Evolutionary conservation across 1,284 basidiomycete species (phyloP).

Genomic region (Wallemia hederae): DNA sequence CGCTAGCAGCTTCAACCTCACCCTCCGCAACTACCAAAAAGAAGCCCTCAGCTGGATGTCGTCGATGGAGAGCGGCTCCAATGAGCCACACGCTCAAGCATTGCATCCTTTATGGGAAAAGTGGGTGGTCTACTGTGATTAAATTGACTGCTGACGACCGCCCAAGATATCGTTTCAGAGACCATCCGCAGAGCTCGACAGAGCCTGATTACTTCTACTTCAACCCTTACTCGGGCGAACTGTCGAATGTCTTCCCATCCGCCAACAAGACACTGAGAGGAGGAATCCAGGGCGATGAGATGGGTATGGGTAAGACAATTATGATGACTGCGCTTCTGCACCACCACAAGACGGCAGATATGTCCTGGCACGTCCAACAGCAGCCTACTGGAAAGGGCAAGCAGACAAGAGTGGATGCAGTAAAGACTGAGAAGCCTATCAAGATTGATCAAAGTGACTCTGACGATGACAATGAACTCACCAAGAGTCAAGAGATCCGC

Average conservation of each 20-base stretch:
- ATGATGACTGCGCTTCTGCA: conserved; percentile 82
- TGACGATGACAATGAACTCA: conserved; percentile 10
- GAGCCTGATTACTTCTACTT: conserved; percentile 33
- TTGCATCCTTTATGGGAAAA: conserved; percentile 90
- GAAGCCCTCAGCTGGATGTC: conserved; percentile 93
- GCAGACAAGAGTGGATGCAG: conserved; percentile 15
- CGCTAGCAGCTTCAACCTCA: conserved; percentile 43
- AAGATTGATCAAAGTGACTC: conserved; percentile 16
- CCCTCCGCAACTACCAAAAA: conserved; percentile 60
- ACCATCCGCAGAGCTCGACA: conserved; percentile 19
- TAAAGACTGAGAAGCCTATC: not conserved
- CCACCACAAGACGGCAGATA: conserved; percentile 21
- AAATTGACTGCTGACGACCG: conserved; percentile 12
- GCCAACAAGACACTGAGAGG: conserved; percentile 51
- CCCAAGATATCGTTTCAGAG: conserved; percentile 35
- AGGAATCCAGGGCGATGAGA: conserved; percentile 54
- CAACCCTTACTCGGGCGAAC: conserved; percentile 35
- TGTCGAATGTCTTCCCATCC: conserved; percentile 59
- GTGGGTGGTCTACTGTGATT: conserved; percentile 21
- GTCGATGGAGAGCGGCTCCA: conserved; percentile 44
- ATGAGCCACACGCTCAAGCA: conserved; percentile 37
- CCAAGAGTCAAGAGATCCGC: conserved; percentile 24
- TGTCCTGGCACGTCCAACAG: conserved; percentile 1
- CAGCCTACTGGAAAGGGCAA: conserved; percentile 4
- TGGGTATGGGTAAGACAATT: conserved; percentile 91